Evolutionary conservation across 768 basidiomycete species (phyloP).

Genomic region (Leccinum rimulosum): DNA sequence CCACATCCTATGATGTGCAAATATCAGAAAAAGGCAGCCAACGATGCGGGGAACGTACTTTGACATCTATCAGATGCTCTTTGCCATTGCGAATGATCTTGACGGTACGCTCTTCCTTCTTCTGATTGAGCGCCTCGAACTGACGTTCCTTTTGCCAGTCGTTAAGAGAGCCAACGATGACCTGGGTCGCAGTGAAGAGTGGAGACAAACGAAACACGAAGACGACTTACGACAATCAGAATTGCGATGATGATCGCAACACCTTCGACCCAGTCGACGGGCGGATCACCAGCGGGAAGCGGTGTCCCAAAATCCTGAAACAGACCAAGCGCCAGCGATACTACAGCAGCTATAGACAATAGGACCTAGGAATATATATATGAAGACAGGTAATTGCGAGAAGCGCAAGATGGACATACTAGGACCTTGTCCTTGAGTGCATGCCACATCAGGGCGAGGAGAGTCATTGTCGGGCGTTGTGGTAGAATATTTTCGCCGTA

Average conservation of each 20-base stretch:
- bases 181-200: conserved; percentile 39
- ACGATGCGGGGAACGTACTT: conserved; percentile 42
- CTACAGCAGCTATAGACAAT: conserved; percentile 86
- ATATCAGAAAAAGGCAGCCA: conserved; percentile 7
- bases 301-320: conserved; percentile 89
- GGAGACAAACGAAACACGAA: not conserved
- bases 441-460: conserved; percentile 79
- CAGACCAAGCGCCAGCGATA: conserved; percentile 90
- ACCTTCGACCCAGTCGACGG: conserved; percentile 97
- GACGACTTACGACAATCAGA: conserved; percentile 59
- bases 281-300: conserved; percentile 56
- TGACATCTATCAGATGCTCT: conserved; percentile 77
- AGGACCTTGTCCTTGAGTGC: conserved; percentile 90
- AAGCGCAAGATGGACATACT: conserved; percentile 41
- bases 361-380: conserved; percentile 54
- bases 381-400: conserved; percentile 4
- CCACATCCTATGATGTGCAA: conserved; percentile 60
- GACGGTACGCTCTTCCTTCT: conserved; percentile 91
- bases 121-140: conserved; percentile 87
- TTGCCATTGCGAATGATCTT: conserved; percentile 75
- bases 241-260: conserved; percentile 80
- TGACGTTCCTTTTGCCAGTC: conserved; percentile 99
- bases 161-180: conserved; percentile 89
- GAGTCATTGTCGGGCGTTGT: conserved; percentile 59
- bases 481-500: conserved; percentile 81